A percentile compares a stretch with the other conserved stretches of the same genome.
These are phyloP conservation scores for Saxispiralis lemnorum DNA, from an alignment of 495 filamentous ascomycete species.

Conservation along the genomic window DNA sequence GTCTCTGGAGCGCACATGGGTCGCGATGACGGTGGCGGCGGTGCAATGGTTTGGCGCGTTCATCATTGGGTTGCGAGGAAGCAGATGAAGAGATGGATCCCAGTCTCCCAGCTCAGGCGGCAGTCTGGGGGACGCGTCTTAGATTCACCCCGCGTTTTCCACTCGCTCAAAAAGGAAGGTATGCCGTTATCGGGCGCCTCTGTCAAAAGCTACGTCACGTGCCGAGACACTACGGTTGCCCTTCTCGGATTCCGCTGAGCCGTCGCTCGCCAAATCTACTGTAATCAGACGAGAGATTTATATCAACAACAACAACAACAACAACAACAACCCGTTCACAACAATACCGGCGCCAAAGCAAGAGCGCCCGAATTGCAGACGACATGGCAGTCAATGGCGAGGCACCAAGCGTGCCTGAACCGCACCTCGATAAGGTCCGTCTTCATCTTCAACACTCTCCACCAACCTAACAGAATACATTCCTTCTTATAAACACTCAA, in stretches of 20 bases:
- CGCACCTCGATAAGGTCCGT: constrained; percentile 8
- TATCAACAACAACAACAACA: background rate
- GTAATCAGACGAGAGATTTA: background rate
- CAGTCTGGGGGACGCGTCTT: too few relatives aligned
- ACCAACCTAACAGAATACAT: too few relatives aligned
- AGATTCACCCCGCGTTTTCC: too few relatives aligned
- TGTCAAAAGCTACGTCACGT: too few relatives aligned
- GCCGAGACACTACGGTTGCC: too few relatives aligned
- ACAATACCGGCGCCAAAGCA: too few relatives aligned
- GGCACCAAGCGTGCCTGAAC: background rate
- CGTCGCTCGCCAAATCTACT: background rate
- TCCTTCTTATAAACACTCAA: too few relatives aligned
- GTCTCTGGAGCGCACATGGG: constrained; percentile 4
- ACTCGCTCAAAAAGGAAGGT: too few relatives aligned
- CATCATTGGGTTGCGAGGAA: too few relatives aligned
- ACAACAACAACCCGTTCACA: background rate
- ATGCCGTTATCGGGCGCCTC: too few relatives aligned
- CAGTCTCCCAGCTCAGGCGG: too few relatives aligned
- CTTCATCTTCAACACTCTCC: background rate
- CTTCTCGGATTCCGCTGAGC: background rate
- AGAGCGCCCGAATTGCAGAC: background rate
- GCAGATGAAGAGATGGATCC: too few relatives aligned
- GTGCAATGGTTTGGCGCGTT: constrained; percentile 5
- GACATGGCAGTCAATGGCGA: constrained; percentile 3
- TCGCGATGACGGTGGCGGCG: constrained; percentile 4